Evolutionary conservation across 345 rosid genomes (phyloP), one percentile per base, ranked within the genome.

Genomic region (Boechera stricta): DNA sequence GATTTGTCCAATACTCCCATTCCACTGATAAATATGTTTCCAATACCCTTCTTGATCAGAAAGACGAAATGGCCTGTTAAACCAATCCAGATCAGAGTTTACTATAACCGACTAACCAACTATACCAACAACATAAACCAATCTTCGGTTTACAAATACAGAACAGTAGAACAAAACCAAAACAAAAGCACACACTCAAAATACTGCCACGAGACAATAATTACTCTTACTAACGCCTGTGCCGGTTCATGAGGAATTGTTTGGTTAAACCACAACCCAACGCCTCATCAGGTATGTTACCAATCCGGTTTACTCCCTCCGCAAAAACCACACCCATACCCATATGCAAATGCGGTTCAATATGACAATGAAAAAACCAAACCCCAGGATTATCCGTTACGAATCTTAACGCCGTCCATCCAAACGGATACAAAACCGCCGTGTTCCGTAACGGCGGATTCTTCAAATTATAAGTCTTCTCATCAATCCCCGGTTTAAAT

Each of bases 241-340:
- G 49, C 53, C 74, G 77, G 74, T 78, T 76, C 47, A 73, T n/a
- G 59, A 77, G 71, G 51, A 58, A 75, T 58, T 67, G 69, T 42
- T 69, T 85, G 21, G 86, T 87, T 52, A 86, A 69, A 35, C 94
- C 91, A n/a, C 91, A 89, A 28, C 86, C 80, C 7, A 89, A 75
- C 1, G 86, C 90, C 41, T 74, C 67, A 39, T 33, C 51, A 4
- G 97, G 98, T 1, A 94, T 75, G 13, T 44, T 28, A 21, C 79
- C 69, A n/a, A 92, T 67, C 39, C 28, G 80, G 10, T 82, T 47
- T 8, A 89, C 72, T 11, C 85, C 96, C 60, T 89, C 89, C 0
- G 91, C 93, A 38, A 94, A 87, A 44, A 89, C 84, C 55, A 90
- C 93, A 1, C 97, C 98, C 99, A 95, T 95, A 5, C 99, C 98